Percentiles rank a stretch among this genome's conserved stretches.
These are phyloP conservation scores for Encephalitozoon romaleae DNA, from an alignment of 371 early-diverging fungal genomes.

Conservation along the genomic window DNA sequence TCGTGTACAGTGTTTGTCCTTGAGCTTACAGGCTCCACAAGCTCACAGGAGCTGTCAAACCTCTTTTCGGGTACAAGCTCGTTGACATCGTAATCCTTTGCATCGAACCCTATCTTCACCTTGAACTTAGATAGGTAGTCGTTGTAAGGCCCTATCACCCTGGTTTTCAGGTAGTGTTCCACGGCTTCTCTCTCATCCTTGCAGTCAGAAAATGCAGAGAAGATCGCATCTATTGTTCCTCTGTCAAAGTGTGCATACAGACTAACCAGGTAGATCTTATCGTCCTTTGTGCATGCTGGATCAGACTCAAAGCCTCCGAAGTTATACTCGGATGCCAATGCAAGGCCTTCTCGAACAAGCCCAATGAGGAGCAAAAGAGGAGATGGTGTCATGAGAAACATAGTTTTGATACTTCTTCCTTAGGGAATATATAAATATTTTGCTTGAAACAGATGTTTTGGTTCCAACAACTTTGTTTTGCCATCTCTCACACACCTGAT, in stretches of 20 bases:
- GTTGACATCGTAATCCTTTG: slow-evolving; percentile 23
- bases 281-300: slow-evolving; percentile 28
- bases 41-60: slow-evolving; percentile 52
- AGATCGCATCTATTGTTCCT: slow-evolving; percentile 31
- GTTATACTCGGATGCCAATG: not conserved
- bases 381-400: not conserved
- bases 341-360: not conserved
- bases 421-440: not conserved
- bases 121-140: slow-evolving; percentile 21
- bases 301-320: not conserved
- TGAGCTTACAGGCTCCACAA: slow-evolving; percentile 23
- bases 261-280: slow-evolving; percentile 27
- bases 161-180: not conserved
- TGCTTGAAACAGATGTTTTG: not conserved
- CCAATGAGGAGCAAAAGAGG: not conserved
- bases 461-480: not conserved
- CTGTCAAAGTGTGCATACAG: slow-evolving; percentile 39
- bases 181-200: not conserved
- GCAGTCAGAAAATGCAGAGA: not conserved
- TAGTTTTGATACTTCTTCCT: not conserved
- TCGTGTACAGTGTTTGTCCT: slow-evolving; percentile 25
- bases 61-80: slow-evolving; percentile 1
- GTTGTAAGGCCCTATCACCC: slow-evolving; percentile 17
- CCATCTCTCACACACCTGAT: not conserved
- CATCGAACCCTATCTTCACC: slow-evolving; percentile 32